Base-by-base conservation (phyloP, 305 asterid genomes). In the Solanum hybrid region DNA sequence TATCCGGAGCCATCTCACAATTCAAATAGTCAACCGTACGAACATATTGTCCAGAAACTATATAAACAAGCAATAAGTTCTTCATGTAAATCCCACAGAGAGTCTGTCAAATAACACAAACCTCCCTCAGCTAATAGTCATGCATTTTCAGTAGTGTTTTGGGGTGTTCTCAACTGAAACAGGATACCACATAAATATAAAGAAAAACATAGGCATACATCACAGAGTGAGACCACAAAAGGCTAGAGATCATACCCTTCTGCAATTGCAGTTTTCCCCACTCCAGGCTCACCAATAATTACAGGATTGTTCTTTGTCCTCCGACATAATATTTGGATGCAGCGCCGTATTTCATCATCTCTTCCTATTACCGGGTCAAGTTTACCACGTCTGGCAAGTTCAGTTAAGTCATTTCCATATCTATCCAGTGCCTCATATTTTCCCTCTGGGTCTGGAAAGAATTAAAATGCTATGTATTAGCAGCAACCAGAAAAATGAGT, bases 221-320 rank as follows among this genome's bases (percentile, higher is more conserved):
- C 31, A 46, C 60, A 26, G 22, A 27, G 86, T 26, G 69, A 40
- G n/a, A 14, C n/a, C 69, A 10, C 46, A 88, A 90, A 81, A 69
- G 4, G 2, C 40, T 88, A 85, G 85, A 90, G 87, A 90, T 60
- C 71, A 37, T 95, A 96, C 98, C 98, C 98, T 92, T 95, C 98
- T 86, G 96, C 98, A 90, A 95, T 96, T 88, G 98, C 97, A 88
- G 98, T 96, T 94, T 96, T 95, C 29, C 98, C 98, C 24, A 95
- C 98, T 82, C 98, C 98, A 85, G 97, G 98, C 92, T 96, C 98
- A 89, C 98, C 97, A 88, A 95, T 94, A 90, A 95, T 94, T 89
- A 96, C 95, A 87, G 98, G 98, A 89, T 95, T 96, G 90, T 96
- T 96, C 94, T 96, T 95, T 77, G 97, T 94, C 92, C 98, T 91